Conservation (phyloP, 2,329 filamentous ascomycete species). For the Aspergillus costaricaensis region DNA sequence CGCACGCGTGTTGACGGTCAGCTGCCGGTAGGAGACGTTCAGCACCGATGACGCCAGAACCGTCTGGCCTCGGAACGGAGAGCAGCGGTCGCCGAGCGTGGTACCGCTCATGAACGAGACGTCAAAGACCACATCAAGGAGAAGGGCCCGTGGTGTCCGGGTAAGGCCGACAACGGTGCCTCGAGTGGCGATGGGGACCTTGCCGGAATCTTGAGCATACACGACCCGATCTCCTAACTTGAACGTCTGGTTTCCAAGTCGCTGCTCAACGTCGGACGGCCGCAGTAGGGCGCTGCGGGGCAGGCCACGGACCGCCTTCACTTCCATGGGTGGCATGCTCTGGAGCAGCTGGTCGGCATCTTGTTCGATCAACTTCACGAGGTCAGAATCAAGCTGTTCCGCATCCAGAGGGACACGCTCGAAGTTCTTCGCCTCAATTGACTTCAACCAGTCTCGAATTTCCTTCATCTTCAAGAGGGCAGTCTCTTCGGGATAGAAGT, state of each 20-base stretch:
- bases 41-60: conserved; percentile 85
- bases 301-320: conserved; percentile 74
- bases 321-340: conserved; percentile 55
- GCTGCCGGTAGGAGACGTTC: conserved; percentile 80
- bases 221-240: conserved; percentile 85
- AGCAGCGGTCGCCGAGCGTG: conserved; percentile 83
- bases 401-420: conserved; percentile 95
- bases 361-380: conserved; percentile 77
- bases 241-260: conserved; percentile 82
- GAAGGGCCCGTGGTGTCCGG: conserved; percentile 75
- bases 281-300: conserved; percentile 87
- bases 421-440: conserved; percentile 85
- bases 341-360: conserved; percentile 67
- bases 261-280: conserved; percentile 93
- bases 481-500: conserved; percentile 75
- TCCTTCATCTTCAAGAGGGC: conserved; percentile 86
- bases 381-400: conserved; percentile 89
- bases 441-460: conserved; percentile 90
- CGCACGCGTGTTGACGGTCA: conserved; percentile 60
- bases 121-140: conserved; percentile 93
- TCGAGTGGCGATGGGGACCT: conserved; percentile 87
- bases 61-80: conserved; percentile 90
- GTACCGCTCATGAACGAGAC: conserved; percentile 96
- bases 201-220: conserved; percentile 88
- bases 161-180: conserved; percentile 96